Conservation (phyloP, 495 filamentous ascomycete species). For the Hypoxylon fuscum region DNA sequence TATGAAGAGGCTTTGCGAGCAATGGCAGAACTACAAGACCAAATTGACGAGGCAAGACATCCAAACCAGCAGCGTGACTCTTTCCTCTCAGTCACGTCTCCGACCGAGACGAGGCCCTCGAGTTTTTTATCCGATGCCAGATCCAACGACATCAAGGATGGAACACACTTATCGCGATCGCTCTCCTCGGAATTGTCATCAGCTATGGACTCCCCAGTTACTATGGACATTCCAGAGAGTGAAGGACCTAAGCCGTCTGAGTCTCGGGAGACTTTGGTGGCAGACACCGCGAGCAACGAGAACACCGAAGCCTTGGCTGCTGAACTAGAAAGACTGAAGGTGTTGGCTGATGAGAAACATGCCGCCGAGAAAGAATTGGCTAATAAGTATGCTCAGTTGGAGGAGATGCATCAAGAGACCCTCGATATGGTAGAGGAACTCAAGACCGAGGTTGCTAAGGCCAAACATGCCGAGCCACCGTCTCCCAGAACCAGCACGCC, state of each 20-base stretch:
- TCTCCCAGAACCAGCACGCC: slow-evolving; percentile 70
- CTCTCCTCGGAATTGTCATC: slow-evolving; percentile 97
- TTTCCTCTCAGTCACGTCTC: slow-evolving; percentile 63
- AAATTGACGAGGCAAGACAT: slow-evolving; percentile 82
- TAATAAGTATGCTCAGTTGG: slow-evolving; percentile 80
- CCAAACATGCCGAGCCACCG: slow-evolving; percentile 66
- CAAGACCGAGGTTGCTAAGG: slow-evolving; percentile 82
- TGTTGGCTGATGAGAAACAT: slow-evolving; percentile 78
- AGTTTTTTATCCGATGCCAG: slow-evolving; percentile 94
- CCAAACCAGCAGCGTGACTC: slow-evolving; percentile 62
- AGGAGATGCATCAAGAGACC: slow-evolving; percentile 81
- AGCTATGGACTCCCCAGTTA: slow-evolving; percentile 81
- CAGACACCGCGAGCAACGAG: slow-evolving; percentile 38
- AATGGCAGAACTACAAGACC: slow-evolving; percentile 84
- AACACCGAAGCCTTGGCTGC: slow-evolving; percentile 55
- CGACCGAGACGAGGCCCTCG: slow-evolving; percentile 70
- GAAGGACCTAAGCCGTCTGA: slow-evolving; percentile 53
- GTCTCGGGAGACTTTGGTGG: slow-evolving; percentile 36
- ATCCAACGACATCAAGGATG: slow-evolving; percentile 77
- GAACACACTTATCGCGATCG: slow-evolving; percentile 86
- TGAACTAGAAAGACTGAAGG: slow-evolving; percentile 77
- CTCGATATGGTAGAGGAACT: slow-evolving; percentile 87
- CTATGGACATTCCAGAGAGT: slow-evolving; percentile 67
- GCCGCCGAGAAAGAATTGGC: slow-evolving; percentile 73
- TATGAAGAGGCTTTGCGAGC: slow-evolving; percentile 89